Evolutionary conservation across 306 rosid genomes (phyloP), one percentile per base, ranked within the genome.

Genomic region (Leucaena leucocephala): DNA sequence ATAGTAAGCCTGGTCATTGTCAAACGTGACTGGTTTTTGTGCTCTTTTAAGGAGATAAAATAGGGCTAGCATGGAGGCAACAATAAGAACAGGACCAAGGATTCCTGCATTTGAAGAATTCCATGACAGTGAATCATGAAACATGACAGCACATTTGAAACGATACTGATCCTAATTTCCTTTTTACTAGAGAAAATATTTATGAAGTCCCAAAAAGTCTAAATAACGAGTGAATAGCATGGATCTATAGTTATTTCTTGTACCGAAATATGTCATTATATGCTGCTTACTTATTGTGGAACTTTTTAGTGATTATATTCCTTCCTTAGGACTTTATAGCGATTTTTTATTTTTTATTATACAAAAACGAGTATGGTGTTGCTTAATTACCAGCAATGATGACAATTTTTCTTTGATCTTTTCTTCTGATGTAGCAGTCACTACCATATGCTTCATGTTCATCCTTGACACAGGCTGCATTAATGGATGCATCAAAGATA

Each of bases 391-490:
- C 99, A 2, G 88, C 93, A 40, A 95, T 72, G 55, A 93, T 82
- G 38, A 90, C 78, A 71, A 90, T 77, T 79, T 86, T 88, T 80
- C 88, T 89, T 71, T 86, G 90, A 58, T 84, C 84, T 21, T 80
- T 90, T 68, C 65, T 59, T 86, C 80, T 86, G 68, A 68, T 73
- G 57, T 81, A 66, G 93, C 98, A 95, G 50, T 88, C 91, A 55
- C 44, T 77, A 33, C 97, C 98, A 74, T 85, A 89, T 61, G 86
- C 94, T 80, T 88, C 90, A 76, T 3, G 82, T 58, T 93, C 86
- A 77, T 89, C 80, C 81, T 84, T 89, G 45, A 90, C 86, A 77
- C 99, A 95, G 66, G 91, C 99, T 95, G 89, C 74, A 27, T 27
- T 27, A 72, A 89, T 62, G 50, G 63, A 71, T 79, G 74, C 83